Conservation (phyloP, 495 filamentous ascomycete species). For the Aspergillus homomorphus region DNA sequence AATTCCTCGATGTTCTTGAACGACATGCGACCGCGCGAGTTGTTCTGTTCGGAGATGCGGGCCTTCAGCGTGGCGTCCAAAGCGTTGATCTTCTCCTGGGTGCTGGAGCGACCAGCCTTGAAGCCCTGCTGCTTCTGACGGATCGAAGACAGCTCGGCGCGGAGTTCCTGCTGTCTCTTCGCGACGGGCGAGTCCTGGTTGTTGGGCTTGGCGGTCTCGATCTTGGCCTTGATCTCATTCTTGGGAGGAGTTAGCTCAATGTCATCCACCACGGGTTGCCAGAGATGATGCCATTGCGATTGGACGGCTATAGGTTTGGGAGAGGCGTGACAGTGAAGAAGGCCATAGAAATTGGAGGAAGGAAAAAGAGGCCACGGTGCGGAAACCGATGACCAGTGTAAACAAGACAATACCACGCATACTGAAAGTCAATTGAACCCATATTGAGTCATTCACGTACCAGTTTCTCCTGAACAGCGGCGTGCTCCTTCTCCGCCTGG, state of each 20-base stretch:
- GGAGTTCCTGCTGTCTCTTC: slow-evolving; percentile 80
- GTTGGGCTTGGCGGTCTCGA: slow-evolving; percentile 72
- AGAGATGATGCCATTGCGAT: not conserved
- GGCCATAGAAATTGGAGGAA: not conserved
- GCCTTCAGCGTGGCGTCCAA: slow-evolving; percentile 79
- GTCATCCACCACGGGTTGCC: not conserved
- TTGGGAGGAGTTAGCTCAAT: slow-evolving; percentile 35
- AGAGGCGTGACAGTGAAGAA: not conserved
- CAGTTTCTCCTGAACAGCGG: slow-evolving; percentile 66
- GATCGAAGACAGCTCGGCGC: slow-evolving; percentile 66
- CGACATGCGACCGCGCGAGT: slow-evolving; percentile 65
- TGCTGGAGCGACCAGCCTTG: slow-evolving; percentile 71
- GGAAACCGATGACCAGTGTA: not conserved
- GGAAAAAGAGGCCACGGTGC: slow-evolving; percentile 4
- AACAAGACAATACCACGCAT: not conserved
- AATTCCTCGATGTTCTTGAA: slow-evolving; percentile 88
- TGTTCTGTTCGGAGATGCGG: slow-evolving; percentile 80
- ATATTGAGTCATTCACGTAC: slow-evolving; percentile 53
- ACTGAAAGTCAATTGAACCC: not conserved
- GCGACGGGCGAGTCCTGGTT: slow-evolving; percentile 69
- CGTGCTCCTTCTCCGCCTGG: slow-evolving; percentile 79
- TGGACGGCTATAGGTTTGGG: not conserved
- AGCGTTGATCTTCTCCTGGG: slow-evolving; percentile 81
- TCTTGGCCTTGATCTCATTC: slow-evolving; percentile 80
- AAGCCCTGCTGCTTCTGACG: slow-evolving; percentile 76